Conservation (phyloP, 768 basidiomycete species). For the Hygrophorus pudorinus region DNA sequence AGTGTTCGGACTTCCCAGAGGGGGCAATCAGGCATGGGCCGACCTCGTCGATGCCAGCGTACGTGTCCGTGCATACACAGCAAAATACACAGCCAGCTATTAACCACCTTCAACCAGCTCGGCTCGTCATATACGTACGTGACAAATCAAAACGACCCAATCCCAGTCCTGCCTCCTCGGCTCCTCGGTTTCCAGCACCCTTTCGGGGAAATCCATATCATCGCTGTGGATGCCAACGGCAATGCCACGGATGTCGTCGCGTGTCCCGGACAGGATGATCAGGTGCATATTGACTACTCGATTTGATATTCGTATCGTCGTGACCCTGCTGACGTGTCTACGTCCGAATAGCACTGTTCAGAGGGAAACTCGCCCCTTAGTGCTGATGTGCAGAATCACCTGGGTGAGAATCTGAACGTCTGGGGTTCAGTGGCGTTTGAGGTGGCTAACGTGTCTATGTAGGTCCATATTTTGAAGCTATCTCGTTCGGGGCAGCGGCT, state of each 20-base stretch:
- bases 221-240: slow-evolving; percentile 19
- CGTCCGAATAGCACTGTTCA: slow-evolving; percentile 17
- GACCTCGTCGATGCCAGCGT: slow-evolving; percentile 28
- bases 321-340: background rate
- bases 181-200: slow-evolving; percentile 28
- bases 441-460: background rate
- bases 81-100: background rate
- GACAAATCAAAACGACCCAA: slow-evolving; percentile 33
- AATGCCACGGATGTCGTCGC: slow-evolving; percentile 18
- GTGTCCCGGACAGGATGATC: slow-evolving; percentile 32
- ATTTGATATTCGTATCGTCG: background rate
- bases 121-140: slow-evolving; percentile 21
- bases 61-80: slow-evolving; percentile 7
- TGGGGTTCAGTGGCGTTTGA: background rate
- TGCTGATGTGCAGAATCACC: slow-evolving; percentile 14
- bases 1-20: slow-evolving; percentile 34
- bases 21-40: slow-evolving; percentile 35
- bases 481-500: slow-evolving; percentile 16
- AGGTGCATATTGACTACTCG: slow-evolving; percentile 12
- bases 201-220: slow-evolving; percentile 31
- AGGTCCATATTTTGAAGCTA: slow-evolving; percentile 22
- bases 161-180: slow-evolving; percentile 28
- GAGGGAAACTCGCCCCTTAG: slow-evolving; percentile 14
- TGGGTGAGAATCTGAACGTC: slow-evolving; percentile 8
- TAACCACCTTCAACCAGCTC: slow-evolving; percentile 9